Base-by-base conservation (phyloP, 805 yeast genomes). In the Candida insectalens region DNA sequence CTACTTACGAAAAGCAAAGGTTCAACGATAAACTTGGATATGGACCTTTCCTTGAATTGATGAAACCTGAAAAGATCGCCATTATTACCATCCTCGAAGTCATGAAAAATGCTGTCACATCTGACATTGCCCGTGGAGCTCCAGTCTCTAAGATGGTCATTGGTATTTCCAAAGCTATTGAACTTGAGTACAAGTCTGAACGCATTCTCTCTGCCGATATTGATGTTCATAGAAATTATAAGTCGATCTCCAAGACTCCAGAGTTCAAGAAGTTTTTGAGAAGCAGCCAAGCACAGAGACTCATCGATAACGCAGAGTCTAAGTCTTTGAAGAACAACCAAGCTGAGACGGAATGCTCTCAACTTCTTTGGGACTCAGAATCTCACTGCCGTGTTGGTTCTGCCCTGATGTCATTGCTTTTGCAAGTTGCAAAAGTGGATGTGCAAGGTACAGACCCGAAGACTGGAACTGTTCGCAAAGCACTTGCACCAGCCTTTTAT, bases 401-500 rank as follows among this genome's bases (percentile, higher is more conserved):
- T 1, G 69, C 81, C 6, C 63, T 92, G 38, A 66, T 83, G 9
- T 74, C 94, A 3, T 63, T 81, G 44, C 57, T 92, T 36, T 65
- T 89, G 48, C 82, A 83, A 44, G 84, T 81, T 17, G 95, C 96
- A 3, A 81, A 75, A 46, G 80, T 89, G 9, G 69, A 75, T 17
- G 95, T 88, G 3, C 64, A 67, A 25, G 96, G 88, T 30, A 65
- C 60, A 1, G 96, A 89, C 51, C 96, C 96, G 2, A 65, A 74
- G 2, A 78, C 94, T 0, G 80, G 82, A 8, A 59, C 73, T 34
- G 53, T 53, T 1, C 79, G 83, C n/a, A 57, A 59, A 21, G 94
- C 88, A 15, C 63, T 69, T 26, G 89, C 87, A 6, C 95, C 96
- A 2, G 97, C 97, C 1, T 82, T 92, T 48, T 77, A 76, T 39